Base-by-base conservation (phyloP, 176 grass and related monocot genomes). In the Chloris gayana region DNA sequence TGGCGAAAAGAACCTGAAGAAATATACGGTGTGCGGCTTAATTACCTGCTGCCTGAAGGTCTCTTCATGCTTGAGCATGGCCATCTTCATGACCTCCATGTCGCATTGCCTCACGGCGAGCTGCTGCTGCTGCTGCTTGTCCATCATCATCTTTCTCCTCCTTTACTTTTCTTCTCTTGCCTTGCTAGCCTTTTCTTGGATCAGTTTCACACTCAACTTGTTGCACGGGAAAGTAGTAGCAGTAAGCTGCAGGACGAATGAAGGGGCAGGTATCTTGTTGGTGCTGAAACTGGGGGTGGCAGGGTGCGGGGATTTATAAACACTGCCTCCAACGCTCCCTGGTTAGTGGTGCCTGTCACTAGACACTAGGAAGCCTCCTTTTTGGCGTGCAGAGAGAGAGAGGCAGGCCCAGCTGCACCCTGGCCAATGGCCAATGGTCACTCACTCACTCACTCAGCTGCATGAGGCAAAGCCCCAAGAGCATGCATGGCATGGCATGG, bases 51-150 rank as follows among this genome's bases (percentile, higher is more conserved):
- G 80, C 75, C 86, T 89, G 86, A 94, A 94, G 71, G 92, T 91
- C 71, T 91, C 89, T 60, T 94, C 92, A n/a, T 94, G 92, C 66
- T 91, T 94, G 65, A 94, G 89, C 89, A 94, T 87, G 80, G 92
- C 89, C 92, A 94, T 85, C 88, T 91, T 94, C 92, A 91, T 94
- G 64, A 91, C 72, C 45, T 94, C 92, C 80, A 91, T 89, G 70
- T 94, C 92, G 70, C 92, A 79, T 69, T 87, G 92, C 83, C 72
- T 89, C 76, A 87, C 72, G 22, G 78, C 61, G 45, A 88, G 79
- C 75, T 88, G 71, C 80, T 88, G 82, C 82, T 88, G 79, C 75
- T 88, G 71, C 80, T 88, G 82, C 82, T 88, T 85, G n/a, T 88
- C 86, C 92, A 89, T 89, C 50, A 60, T 74, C 85, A 94, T 77